A percentile compares a stretch with the other conserved stretches of the same genome.
These are phyloP conservation scores for Galerina marginata DNA, from an alignment of 768 basidiomycete species.

Conservation along the genomic window DNA sequence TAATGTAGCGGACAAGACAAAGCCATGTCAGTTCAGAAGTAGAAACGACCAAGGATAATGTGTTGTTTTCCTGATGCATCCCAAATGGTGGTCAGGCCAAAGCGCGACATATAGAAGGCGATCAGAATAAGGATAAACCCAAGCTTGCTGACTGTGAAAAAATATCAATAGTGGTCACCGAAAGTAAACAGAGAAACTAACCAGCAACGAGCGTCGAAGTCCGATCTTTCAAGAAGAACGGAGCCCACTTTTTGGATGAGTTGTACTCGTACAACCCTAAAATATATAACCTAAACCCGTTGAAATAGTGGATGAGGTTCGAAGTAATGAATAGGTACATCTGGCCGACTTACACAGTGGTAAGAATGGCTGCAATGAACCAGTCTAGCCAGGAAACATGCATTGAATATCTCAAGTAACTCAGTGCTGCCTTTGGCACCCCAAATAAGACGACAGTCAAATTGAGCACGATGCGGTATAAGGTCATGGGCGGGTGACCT, in stretches of 20 bases:
- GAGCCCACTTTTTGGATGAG: background rate
- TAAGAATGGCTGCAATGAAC: background rate
- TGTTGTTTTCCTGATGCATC: no score
- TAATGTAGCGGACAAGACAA: no score
- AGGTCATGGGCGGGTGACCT: background rate
- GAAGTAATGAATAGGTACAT: no score
- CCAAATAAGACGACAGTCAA: background rate
- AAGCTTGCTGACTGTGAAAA: no score
- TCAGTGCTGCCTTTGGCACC: background rate
- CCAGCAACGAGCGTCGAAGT: background rate
- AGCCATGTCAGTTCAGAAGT: no score
- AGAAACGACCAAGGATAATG: no score
- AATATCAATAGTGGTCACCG: no score
- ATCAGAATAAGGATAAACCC: no score
- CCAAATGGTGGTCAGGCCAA: no score
- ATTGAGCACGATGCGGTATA: background rate
- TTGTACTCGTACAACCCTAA: conserved; percentile 1
- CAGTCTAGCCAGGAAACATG: background rate
- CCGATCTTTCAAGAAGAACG: background rate
- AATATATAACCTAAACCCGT: background rate
- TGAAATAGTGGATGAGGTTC: no score
- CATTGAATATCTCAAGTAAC: background rate
- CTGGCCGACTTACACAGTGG: background rate
- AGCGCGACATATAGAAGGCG: no score
- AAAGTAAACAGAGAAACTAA: no score